A percentile compares a stretch with the other conserved stretches of the same genome.
phyloP scores from a whole-genome alignment of 306 rosid genomes.

The Macrotyloma uniflorum region DNA sequence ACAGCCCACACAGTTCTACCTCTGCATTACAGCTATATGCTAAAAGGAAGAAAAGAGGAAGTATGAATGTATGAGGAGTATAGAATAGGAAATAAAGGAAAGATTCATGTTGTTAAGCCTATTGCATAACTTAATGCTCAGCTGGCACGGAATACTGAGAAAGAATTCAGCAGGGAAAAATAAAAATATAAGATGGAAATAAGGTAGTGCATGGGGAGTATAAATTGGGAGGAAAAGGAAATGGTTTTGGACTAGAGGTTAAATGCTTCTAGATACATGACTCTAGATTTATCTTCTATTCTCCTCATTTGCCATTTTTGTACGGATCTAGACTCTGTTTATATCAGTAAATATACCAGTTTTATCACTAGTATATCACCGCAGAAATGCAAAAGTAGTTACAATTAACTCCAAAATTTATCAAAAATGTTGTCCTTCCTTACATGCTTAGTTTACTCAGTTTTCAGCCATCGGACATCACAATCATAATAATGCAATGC shows the following conservation, averaged over 20 bases:
- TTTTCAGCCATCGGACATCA: constrained; percentile 30
- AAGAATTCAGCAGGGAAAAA: background rate
- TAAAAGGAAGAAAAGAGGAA: background rate
- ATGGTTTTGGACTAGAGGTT: background rate
- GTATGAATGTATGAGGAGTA: background rate
- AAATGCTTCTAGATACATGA: background rate
- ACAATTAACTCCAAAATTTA: constrained; percentile 4
- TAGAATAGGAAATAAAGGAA: background rate
- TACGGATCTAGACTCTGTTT: background rate
- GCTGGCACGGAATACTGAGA: background rate
- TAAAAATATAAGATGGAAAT: background rate
- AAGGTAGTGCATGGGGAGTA: background rate
- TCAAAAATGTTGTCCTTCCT: background rate
- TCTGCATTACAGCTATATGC: background rate
- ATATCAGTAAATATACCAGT: background rate
- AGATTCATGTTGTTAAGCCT: background rate
- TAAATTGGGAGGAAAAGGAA: background rate
- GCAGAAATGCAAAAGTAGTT: constrained; percentile 14
- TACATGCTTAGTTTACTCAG: background rate
- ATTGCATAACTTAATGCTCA: background rate
- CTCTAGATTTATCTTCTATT: background rate
- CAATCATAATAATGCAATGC: constrained; percentile 28
- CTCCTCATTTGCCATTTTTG: background rate
- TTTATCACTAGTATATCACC: background rate
- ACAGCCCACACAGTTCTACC: background rate